Evolutionary conservation across 371 early-diverging fungal species (phyloP).

Genomic region (Circinella minor): DNA sequence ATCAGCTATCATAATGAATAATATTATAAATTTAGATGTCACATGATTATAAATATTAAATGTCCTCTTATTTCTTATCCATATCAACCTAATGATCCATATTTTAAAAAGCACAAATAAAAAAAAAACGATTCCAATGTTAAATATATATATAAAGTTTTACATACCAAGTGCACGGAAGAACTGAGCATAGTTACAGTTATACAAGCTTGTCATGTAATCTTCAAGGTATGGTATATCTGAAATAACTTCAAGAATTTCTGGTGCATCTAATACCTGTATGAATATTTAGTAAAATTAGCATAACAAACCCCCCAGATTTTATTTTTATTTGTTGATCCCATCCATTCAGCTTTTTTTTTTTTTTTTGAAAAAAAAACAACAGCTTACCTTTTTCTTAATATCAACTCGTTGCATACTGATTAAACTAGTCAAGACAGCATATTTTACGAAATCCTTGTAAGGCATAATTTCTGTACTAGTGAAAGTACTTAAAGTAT

Average conservation of each 20-base stretch:
- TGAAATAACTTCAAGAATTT: constrained; percentile 94
- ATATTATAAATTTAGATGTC: too few species aligned
- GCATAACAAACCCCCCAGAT: too few species aligned
- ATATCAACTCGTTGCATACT: constrained; percentile 92
- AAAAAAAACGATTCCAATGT: neutral
- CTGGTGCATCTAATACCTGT: constrained; percentile 93
- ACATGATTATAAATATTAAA: too few species aligned
- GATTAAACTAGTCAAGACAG: constrained; percentile 89
- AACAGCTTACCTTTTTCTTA: constrained; percentile 84
- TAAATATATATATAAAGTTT: neutral
- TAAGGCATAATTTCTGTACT: constrained; percentile 98
- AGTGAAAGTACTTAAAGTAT: constrained; percentile 97
- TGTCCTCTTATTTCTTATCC: too few species aligned
- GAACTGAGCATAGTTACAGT: constrained; percentile 93
- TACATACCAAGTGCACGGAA: constrained; percentile 76
- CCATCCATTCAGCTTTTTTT: too few species aligned
- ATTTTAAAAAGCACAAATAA: too few species aligned
- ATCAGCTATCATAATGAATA: constrained; percentile 40
- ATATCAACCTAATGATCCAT: too few species aligned
- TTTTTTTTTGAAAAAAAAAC: neutral
- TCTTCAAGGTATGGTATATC: constrained; percentile 87
- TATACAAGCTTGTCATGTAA: constrained; percentile 88
- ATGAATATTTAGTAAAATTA: neutral
- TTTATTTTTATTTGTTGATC: too few species aligned
- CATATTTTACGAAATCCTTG: constrained; percentile 95